phyloP scores from a whole-genome alignment of 1,284 basidiomycete species.

The Trichosporon sp. region DNA sequence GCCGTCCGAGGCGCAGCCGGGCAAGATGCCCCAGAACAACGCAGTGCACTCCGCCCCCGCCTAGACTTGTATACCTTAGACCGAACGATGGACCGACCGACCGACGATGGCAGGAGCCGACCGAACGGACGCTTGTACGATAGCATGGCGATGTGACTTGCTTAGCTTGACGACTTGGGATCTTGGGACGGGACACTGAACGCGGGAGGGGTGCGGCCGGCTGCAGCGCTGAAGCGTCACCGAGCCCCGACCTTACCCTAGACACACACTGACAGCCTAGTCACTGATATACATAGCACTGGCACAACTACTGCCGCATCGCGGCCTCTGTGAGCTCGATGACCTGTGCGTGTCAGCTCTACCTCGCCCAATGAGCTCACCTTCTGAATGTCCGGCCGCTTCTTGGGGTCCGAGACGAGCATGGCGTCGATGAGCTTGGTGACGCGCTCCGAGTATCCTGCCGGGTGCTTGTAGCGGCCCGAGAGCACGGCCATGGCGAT shows the following conservation, averaged over 20 bases:
- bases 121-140: background rate
- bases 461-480: constrained; percentile 72
- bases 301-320: constrained; percentile 8
- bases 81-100: too few species aligned
- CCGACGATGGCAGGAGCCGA: background rate
- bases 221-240: too few species aligned
- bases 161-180: background rate
- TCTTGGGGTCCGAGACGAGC: constrained; percentile 71
- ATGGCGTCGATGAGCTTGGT: constrained; percentile 75
- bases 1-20: background rate
- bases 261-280: background rate
- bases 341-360: constrained; percentile 55
- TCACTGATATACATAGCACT: background rate
- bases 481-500: constrained; percentile 93
- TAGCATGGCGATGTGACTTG: background rate
- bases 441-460: constrained; percentile 70
- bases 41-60: background rate
- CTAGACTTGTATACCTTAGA: background rate
- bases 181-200: too few species aligned
- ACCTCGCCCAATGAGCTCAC: constrained; percentile 48
- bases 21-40: constrained; percentile 3
- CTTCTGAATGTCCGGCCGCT: constrained; percentile 77
- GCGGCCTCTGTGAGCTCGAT: constrained; percentile 65
- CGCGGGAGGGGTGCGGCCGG: too few species aligned
- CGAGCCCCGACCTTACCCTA: too few species aligned